Base-by-base conservation (phyloP, 1,139 yeast species). In the Hyphopichia burtonii region DNA sequence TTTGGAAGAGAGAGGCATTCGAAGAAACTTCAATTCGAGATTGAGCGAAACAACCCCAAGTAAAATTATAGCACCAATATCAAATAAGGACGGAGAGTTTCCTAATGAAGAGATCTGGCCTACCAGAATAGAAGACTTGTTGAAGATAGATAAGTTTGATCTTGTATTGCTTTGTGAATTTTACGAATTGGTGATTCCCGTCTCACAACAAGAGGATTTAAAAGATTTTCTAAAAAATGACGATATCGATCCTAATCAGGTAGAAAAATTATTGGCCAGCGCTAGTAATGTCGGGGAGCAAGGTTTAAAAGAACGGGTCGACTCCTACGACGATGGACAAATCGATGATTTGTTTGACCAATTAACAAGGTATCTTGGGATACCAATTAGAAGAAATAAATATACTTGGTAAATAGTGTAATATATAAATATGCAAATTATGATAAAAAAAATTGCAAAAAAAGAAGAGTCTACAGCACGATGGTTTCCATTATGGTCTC, bases 11-110 rank as follows among this genome's bases (percentile, higher is more conserved):
- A 71, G 91, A 48, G 71, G 82, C 12, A 75, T 82, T 38, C 71
- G 80, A 50, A 71, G 94, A 55, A 64, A 79, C 11, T 70, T 74
- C 51, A 85, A 84, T 53, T 58, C 68, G 3, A 59, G 49, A 41
- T 47, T 59, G 37, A 36, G 39, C 27, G 48, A 38, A 15, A 40
- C 42, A 10, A 54, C 47, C 42, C 48, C 18, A 2, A 41, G 42
- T 3, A 47, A 45, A 3, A 28, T 37, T 8, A 50, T 66, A 25
- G 59, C 59, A 1, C 70, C 69, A 0, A 47, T 69, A 44, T 61
- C 86, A 8, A 85, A 83, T 51, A 73, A 79, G 22, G 94, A 88
- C 56, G 96, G 96, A 14, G 89, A 82, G 36, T 71, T 71, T 34
- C 87, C 91, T 2, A 64, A 66, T 2, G 66, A 66, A 4, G 65